Evolutionary conservation across 2,329 filamentous ascomycete species (phyloP), one percentile per base, ranked within the genome.

Genomic region (Trichoderma arundinaceum): DNA sequence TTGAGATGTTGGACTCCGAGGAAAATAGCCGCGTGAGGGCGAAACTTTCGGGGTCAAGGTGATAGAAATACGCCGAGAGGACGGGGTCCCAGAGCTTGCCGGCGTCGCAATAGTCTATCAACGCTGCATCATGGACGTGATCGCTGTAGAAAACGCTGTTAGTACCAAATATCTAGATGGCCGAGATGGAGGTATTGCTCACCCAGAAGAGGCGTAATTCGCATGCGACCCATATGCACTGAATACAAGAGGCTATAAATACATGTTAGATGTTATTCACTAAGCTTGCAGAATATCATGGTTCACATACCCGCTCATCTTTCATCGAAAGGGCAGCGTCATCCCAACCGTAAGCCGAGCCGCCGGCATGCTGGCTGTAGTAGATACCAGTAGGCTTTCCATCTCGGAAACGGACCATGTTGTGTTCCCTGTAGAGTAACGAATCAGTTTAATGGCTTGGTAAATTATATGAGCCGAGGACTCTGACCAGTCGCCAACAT

Each of bases 211-310:
- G 3, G 58, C 46, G 38, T 61, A 61, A 43, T 61, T 61, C 4
- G 58, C 58, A n/a, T 61, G 46, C 35, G 58, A 61, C 7, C 46
- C 46, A 15, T 61, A 61, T 43, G 58, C 58, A 15, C 58, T 61
- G 1, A 33, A 61, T 15, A 61, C 58, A 32, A 61, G 10, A 33
- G 58, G 58, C 58, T 61, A 43, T 15, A 38, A 19, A 19, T 9
- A 13, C 13, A 41, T 41, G 46, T 32, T 33, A 51, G 19, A 7
- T 22, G 10, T 51, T 13, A 15, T 28, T 35, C 22, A 33, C 22
- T 2, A 41, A 60, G 35, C 15, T 38, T 19, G 9, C 6, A 32
- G 9, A 17, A 9, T 17, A 15, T 39, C 10, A 8, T 3, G 15
- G 6, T 9, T 13, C 32, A 10, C 46, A 19, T 43, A 61, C 58